Conservation (phyloP, 202 grass and related monocot species). For the Zizania palustris region DNA sequence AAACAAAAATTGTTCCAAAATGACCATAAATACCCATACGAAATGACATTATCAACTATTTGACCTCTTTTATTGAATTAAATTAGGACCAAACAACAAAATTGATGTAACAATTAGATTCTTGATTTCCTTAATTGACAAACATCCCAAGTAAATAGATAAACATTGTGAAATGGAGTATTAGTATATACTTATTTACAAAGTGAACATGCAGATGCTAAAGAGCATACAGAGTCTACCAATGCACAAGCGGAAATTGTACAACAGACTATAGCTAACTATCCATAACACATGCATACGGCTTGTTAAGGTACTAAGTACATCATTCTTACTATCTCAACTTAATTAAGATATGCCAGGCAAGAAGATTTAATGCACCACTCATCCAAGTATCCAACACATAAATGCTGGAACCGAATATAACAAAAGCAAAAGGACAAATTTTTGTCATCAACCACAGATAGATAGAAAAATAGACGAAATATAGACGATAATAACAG, state of each 20-base stretch:
- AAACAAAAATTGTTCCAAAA: background rate
- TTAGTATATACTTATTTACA: background rate
- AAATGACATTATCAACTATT: background rate
- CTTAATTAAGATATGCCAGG: background rate
- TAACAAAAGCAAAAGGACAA: background rate
- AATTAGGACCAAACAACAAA: background rate
- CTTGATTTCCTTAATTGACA: background rate
- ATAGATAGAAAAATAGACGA: background rate
- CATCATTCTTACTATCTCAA: background rate
- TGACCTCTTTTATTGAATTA: background rate
- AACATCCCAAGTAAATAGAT: background rate
- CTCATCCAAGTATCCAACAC: background rate
- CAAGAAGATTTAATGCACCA: background rate
- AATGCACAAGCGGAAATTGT: background rate
- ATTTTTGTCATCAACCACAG: background rate
- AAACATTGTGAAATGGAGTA: background rate
- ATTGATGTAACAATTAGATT: background rate
- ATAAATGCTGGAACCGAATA: background rate
- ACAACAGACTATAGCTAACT: background rate
- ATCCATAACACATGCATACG: background rate
- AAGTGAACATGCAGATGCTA: conserved; percentile 19
- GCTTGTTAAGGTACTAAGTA: background rate
- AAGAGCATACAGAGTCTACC: background rate
- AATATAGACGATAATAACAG: background rate
- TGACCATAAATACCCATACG: background rate